A percentile compares a stretch with the other conserved stretches of the same genome.
Conservation (phyloP, 2,329 filamentous ascomycete species). For the Fonsecaea pedrosoi region DNA sequence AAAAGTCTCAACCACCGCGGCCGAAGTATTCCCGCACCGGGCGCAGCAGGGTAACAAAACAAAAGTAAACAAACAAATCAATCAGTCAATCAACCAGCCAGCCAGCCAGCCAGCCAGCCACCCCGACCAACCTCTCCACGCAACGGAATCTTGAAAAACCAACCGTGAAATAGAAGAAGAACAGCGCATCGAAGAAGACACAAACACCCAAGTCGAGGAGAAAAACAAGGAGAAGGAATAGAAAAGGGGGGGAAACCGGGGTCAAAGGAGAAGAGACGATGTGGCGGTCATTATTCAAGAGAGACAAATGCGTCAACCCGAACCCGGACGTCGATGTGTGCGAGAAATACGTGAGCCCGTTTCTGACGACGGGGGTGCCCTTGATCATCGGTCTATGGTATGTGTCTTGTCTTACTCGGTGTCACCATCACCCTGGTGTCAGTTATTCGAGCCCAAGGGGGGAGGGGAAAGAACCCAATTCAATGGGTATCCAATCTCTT, state of each 20-base stretch:
- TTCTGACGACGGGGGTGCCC: conserved; percentile 29
- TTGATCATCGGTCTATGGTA: conserved; percentile 29
- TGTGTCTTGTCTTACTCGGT: background rate
- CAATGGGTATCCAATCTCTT: too few relatives aligned
- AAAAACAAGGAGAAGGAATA: background rate
- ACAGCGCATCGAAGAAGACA: background rate
- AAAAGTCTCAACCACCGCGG: background rate
- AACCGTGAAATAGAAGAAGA: background rate
- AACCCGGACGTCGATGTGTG: conserved; percentile 24
- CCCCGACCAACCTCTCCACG: background rate
- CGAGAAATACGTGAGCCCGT: conserved; percentile 23
- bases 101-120: too few relatives aligned
- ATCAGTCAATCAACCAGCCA: background rate
- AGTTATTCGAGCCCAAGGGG: too few relatives aligned
- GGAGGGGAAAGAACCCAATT: too few relatives aligned
- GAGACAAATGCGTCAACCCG: conserved; percentile 26
- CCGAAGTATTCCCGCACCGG: background rate
- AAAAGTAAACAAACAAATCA: background rate
- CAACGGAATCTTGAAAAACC: background rate
- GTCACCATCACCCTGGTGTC: too few relatives aligned
- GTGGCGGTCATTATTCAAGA: conserved; percentile 22
- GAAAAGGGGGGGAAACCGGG: background rate
- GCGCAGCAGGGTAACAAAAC: background rate
- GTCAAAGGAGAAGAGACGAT: conserved; percentile 3
- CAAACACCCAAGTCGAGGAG: too few relatives aligned